Evolutionary conservation across 2,329 filamentous ascomycete genomes (phyloP), one percentile per base, ranked within the genome.

Genomic region (Colletotrichum sp.): DNA sequence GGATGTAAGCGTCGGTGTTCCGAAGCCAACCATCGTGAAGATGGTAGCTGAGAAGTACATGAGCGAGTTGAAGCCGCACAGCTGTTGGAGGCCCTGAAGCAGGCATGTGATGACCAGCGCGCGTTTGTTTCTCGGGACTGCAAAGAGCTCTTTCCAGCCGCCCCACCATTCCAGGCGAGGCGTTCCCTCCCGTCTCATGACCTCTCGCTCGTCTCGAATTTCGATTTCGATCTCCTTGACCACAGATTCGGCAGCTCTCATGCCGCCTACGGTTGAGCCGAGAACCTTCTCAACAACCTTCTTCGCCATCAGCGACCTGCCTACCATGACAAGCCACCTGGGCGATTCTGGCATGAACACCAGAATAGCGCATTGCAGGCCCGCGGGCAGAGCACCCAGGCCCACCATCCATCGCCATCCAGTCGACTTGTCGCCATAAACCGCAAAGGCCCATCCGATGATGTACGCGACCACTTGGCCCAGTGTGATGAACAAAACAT

Each of bases 401-500:
- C 96, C 96, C 1, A 98, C 96, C 91, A 98, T 96, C 93, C 94
- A 98, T 66, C 95, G 89, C 96, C 96, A 99, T 2, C 94, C 95
- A 15, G 89, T 90, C 43, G 81, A 82, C 26, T 82, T 79, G 73
- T 86, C 83, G 0, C 87, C 90, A 74, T 87, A 87, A 72, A 90
- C 88, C 7, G 92, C 90, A 63, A 98, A 93, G 0, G 89, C 83
- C 94, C 94, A 98, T 2, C 96, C 96, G 8, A 96, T 86, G 3
- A 98, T 82, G 83, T 98, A 98, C 3, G 96, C 96, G 24, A 98
- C 91, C 3, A 98, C 94, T 85, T 98, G 96, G 0, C 96, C 96
- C 13, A 94, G 88, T 0, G 96, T 98, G 72, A 98, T 93, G 79
- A 98, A 96, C 26, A 98, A 86, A 30, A 94, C 92, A 75, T 95